Conservation (phyloP, 345 rosid species). For the Populus davidiana region DNA sequence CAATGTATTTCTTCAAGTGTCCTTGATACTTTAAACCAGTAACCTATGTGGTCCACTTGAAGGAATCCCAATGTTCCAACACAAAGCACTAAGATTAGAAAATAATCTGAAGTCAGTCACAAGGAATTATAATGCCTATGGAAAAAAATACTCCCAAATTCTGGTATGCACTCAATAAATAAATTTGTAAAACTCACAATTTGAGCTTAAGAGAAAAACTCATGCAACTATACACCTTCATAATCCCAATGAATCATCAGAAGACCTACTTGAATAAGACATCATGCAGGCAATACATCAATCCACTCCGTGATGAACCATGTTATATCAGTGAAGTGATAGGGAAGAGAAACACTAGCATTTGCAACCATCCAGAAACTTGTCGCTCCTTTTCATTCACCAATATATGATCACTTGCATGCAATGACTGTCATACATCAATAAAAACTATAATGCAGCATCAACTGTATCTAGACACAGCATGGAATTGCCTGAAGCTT, state of each 20-base stretch:
- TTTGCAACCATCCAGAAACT: neutral
- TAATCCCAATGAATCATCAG: neutral
- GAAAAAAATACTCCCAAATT: neutral
- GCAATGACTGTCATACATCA: neutral
- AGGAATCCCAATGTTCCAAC: slow-evolving; percentile 3
- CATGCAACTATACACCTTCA: neutral
- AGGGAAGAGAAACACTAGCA: neutral
- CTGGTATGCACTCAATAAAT: neutral
- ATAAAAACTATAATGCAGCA: neutral
- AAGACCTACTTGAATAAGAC: neutral
- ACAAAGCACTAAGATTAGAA: neutral
- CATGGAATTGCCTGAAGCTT: neutral
- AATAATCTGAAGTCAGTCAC: neutral
- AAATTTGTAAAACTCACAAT: neutral
- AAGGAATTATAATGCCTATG: neutral
- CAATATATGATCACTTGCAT: neutral
- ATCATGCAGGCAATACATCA: neutral
- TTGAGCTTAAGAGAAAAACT: neutral
- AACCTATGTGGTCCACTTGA: neutral
- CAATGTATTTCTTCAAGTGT: slow-evolving; percentile 2
- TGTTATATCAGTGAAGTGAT: neutral
- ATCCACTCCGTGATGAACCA: neutral
- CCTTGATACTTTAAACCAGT: neutral
- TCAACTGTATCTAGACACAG: neutral
- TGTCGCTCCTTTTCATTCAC: neutral